phyloP scores from a whole-genome alignment of 1,139 yeast species.

The Taiozyma sp. region DNA sequence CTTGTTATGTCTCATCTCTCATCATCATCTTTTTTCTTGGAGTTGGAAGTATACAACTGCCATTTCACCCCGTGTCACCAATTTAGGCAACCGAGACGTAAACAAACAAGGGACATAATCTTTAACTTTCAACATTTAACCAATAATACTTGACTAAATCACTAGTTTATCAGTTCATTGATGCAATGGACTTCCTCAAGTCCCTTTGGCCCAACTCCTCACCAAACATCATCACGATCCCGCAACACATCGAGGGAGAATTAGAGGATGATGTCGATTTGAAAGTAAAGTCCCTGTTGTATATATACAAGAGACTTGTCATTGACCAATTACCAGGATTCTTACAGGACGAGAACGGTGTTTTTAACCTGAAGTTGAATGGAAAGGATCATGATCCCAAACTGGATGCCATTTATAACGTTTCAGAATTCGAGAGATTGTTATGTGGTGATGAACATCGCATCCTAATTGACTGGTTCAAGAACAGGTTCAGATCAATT shows the following conservation, averaged over 20 bases:
- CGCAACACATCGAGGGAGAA: conserved; percentile 42
- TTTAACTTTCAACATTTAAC: no score
- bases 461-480: conserved; percentile 55
- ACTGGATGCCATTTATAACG: conserved; percentile 51
- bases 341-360: conserved; percentile 22
- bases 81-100: neutral
- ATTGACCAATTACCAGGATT: conserved; percentile 41
- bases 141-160: no score
- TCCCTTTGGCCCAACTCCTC: conserved; percentile 24
- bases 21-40: no score
- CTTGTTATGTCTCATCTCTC: no score
- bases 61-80: neutral
- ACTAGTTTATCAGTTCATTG: no score
- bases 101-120: neutral
- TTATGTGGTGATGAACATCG: conserved; percentile 51
- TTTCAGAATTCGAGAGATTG: conserved; percentile 35
- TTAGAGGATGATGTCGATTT: conserved; percentile 51
- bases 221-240: conserved; percentile 29
- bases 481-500: conserved; percentile 57
- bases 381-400: conserved; percentile 15
- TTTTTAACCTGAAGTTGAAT: conserved; percentile 6
- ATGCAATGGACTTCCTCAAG: conserved; percentile 15
- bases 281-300: conserved; percentile 50
- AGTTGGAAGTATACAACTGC: neutral
- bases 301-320: conserved; percentile 48